phyloP scores from a whole-genome alignment of 2,329 filamentous ascomycete genomes.

The Nannizzia gypsea region DNA sequence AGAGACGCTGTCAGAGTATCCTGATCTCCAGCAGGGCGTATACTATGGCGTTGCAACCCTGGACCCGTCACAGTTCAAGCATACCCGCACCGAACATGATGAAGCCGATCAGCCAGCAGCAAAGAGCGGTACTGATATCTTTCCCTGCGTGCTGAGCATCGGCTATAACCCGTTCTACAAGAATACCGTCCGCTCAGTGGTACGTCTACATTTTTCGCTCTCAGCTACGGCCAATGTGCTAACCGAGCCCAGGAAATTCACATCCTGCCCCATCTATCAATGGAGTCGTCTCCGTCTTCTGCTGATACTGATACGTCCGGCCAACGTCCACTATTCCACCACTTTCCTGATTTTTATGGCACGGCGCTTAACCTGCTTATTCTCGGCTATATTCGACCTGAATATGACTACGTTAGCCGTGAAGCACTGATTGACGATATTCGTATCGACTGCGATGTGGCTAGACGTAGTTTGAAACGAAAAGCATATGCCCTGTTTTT shows the following conservation, averaged over 20 bases:
- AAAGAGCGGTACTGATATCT: conserved; percentile 36
- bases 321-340: conserved; percentile 25
- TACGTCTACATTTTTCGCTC: conserved; percentile 21
- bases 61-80: conserved; percentile 32
- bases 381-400: conserved; percentile 76
- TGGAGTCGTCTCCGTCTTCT: conserved; percentile 23
- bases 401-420: conserved; percentile 74
- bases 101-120: background rate
- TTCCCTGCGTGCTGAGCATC: conserved; percentile 85
- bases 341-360: conserved; percentile 67
- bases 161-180: conserved; percentile 98
- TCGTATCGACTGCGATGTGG: conserved; percentile 73
- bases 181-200: conserved; percentile 70
- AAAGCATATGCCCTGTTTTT: conserved; percentile 43
- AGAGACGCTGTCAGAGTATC: conserved; percentile 50
- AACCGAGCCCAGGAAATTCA: conserved; percentile 58
- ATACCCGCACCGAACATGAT: conserved; percentile 12
- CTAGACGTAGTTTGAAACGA: conserved; percentile 58
- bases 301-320: background rate
- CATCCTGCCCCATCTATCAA: conserved; percentile 61
- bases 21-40: conserved; percentile 60
- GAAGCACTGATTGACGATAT: conserved; percentile 85
- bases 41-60: conserved; percentile 90
- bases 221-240: background rate
- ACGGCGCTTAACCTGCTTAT: conserved; percentile 67